A percentile compares a stretch with the other conserved stretches of the same genome.
Conservation (phyloP, 2,329 filamentous ascomycete genomes). For the Dactylellina drechsleri region DNA sequence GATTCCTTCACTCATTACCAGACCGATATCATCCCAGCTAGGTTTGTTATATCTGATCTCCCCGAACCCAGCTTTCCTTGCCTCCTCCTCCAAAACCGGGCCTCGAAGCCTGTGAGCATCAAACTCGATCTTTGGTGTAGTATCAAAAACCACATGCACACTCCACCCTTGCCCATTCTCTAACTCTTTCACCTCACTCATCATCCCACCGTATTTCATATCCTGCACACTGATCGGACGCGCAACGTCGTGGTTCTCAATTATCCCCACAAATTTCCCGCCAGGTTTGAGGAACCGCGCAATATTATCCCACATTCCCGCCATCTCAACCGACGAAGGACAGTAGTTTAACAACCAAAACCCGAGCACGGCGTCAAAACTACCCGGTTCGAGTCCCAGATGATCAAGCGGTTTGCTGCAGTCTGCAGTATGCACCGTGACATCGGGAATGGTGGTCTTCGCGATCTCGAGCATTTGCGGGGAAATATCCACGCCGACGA, state of each 20-base stretch:
- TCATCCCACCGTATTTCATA: conserved; percentile 9
- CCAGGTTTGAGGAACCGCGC: neutral
- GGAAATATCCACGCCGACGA: conserved; percentile 8
- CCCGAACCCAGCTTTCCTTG: conserved; percentile 1
- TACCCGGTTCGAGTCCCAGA: neutral
- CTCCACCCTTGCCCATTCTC: conserved; percentile 7
- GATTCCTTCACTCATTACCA: neutral
- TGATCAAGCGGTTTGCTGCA: neutral
- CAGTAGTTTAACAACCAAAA: conserved; percentile 3
- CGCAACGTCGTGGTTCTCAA: conserved; percentile 3
- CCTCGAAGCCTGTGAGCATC: neutral
- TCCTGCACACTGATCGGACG: neutral
- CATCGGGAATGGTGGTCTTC: neutral
- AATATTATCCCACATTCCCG: conserved; percentile 4
- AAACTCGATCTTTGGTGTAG: conserved; percentile 1
- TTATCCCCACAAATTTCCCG: conserved; percentile 7
- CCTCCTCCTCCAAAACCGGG: neutral
- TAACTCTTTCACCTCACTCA: conserved; percentile 1
- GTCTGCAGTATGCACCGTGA: neutral
- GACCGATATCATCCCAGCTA: neutral
- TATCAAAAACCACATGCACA: conserved; percentile 13
- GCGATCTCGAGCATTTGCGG: conserved; percentile 12
- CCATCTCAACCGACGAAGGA: conserved; percentile 8
- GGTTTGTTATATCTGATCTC: neutral
- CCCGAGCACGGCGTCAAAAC: neutral